phyloP scores from a whole-genome alignment of 176 grass and related monocot genomes.

The Pontederia crassipes region DNA sequence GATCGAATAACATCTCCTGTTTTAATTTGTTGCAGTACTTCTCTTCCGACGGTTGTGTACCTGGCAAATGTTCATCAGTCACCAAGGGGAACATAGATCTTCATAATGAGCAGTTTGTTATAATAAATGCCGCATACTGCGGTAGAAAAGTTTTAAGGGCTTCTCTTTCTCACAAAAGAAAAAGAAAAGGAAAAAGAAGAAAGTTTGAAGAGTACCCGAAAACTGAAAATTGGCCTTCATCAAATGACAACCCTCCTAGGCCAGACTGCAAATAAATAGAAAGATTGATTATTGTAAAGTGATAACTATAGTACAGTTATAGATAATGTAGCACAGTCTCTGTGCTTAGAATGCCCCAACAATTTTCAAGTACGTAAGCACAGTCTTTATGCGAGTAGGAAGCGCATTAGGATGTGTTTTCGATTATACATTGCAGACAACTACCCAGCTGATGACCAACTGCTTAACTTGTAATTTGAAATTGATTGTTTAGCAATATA shows the following conservation, averaged over 20 bases:
- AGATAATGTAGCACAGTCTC: too few species aligned
- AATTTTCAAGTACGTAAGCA: too few species aligned
- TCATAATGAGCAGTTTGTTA: background rate
- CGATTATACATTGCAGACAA: too few species aligned
- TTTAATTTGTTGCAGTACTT: conserved; percentile 79
- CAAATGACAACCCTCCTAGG: conserved; percentile 93
- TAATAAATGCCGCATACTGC: background rate
- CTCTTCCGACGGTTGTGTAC: conserved; percentile 63
- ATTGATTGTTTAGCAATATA: too few species aligned
- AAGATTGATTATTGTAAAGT: background rate
- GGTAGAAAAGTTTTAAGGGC: too few species aligned
- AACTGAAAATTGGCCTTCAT: conserved; percentile 97
- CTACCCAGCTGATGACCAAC: too few species aligned
- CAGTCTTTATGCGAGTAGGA: too few species aligned
- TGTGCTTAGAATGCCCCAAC: too few species aligned
- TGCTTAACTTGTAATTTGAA: too few species aligned
- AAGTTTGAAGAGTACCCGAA: conserved; percentile 47
- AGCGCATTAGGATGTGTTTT: too few species aligned
- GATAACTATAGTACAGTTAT: background rate
- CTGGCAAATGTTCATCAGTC: conserved; percentile 20
- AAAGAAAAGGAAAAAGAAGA: too few species aligned
- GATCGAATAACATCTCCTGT: conserved; percentile 75
- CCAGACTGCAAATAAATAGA: conserved; percentile 42
- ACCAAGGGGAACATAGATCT: background rate
- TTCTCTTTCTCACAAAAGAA: too few species aligned